These are phyloP conservation scores for Populus tomentosa DNA, from an alignment of 441 rosid species.

Conservation along the genomic window DNA sequence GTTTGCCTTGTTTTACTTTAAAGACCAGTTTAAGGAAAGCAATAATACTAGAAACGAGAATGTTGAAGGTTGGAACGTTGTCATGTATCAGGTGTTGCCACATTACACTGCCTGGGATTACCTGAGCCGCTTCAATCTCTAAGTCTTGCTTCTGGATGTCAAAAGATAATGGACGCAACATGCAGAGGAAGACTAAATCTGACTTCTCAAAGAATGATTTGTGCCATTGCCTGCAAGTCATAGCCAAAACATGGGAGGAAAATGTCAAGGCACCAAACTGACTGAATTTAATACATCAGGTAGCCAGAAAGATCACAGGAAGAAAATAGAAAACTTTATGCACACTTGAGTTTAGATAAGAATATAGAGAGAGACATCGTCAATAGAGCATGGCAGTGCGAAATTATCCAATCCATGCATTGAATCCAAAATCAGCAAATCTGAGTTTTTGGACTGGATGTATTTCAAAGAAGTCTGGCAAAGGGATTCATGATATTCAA, in stretches of 20 bases:
- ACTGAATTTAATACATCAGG: not conserved
- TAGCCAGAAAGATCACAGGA: not conserved
- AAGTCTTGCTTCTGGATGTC: slow-evolving; percentile 67
- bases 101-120: slow-evolving; percentile 21
- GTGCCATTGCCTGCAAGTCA: slow-evolving; percentile 59
- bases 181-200: slow-evolving; percentile 73
- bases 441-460: not conserved
- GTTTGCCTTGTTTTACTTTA: not conserved
- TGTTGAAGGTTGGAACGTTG: not conserved
- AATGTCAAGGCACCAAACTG: not conserved
- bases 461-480: not conserved
- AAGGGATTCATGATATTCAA: not conserved
- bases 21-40: not conserved
- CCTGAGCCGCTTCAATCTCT: slow-evolving; percentile 85
- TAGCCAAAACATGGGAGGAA: slow-evolving; percentile 1
- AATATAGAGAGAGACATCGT: not conserved
- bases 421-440: not conserved
- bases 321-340: not conserved
- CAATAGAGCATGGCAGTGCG: not conserved
- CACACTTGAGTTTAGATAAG: not conserved
- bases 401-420: not conserved
- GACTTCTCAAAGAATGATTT: slow-evolving; percentile 69
- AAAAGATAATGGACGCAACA: slow-evolving; percentile 59
- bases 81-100: not conserved
- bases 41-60: not conserved